A percentile compares a stretch with the other conserved stretches of the same genome.
These are phyloP conservation scores for Pyropia haitanensis DNA, from an alignment of 23 red algal genomes.

Conservation along the genomic window DNA sequence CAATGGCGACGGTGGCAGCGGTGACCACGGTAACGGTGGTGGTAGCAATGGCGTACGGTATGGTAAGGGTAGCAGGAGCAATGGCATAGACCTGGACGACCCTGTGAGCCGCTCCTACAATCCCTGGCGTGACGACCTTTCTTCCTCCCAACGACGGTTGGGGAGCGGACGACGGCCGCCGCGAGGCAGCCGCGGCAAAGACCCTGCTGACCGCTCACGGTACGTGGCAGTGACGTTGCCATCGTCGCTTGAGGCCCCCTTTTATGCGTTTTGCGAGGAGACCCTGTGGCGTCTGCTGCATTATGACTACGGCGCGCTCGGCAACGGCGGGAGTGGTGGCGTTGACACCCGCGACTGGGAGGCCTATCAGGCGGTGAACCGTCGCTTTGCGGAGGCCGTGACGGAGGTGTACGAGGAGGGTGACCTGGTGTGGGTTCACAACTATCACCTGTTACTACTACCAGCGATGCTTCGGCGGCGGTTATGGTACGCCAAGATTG, in stretches of 20 bases:
- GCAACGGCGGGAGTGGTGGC: constrained; percentile 3
- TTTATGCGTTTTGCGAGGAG: constrained; percentile 44
- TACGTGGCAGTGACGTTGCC: constrained; percentile 1
- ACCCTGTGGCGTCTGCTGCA: constrained; percentile 76
- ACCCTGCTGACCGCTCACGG: too few species aligned
- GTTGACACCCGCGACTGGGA: constrained; percentile 23
- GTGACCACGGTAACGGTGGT: too few species aligned
- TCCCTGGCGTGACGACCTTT: too few species aligned
- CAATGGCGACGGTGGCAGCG: too few species aligned
- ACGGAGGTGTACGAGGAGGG: constrained; percentile 57
- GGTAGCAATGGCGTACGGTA: too few species aligned
- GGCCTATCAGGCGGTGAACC: constrained; percentile 58
- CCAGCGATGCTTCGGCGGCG: constrained; percentile 57
- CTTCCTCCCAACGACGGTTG: background rate
- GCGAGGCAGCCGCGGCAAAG: background rate
- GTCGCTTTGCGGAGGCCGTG: constrained; percentile 71
- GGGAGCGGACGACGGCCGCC: background rate
- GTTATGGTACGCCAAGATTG: constrained; percentile 72
- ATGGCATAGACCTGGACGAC: too few species aligned
- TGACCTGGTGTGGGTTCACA: constrained; percentile 84
- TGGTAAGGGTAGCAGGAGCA: too few species aligned
- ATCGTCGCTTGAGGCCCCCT: constrained; percentile 14
- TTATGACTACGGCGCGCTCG: constrained; percentile 57
- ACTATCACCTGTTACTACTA: constrained; percentile 77
- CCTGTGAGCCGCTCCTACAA: too few species aligned